A percentile compares a stretch with the other conserved stretches of the same genome.
phyloP scores from a whole-genome alignment of 1,284 basidiomycete species.

The Paramarasmius palmivorus region DNA sequence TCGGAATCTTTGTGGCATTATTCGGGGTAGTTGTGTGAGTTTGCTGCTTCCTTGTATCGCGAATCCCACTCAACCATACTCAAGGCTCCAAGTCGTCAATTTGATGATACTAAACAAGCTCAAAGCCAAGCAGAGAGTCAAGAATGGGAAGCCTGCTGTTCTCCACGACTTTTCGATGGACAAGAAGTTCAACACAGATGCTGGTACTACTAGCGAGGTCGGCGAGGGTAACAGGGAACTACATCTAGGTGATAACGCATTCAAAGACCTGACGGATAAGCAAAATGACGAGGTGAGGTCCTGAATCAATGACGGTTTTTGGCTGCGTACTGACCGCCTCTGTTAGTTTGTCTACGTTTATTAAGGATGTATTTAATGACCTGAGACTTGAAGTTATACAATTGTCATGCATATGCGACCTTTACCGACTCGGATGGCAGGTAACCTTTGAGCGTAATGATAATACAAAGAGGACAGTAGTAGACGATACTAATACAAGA shows the following conservation, averaged over 20 bases:
- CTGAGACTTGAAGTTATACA: no score
- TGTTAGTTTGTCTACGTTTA: slow-evolving; percentile 2
- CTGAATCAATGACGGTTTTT: not conserved
- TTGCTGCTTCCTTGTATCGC: not conserved
- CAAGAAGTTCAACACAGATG: slow-evolving; percentile 11
- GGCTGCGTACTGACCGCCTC: not conserved
- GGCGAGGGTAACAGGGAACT: not conserved
- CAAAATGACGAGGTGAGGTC: slow-evolving; percentile 18
- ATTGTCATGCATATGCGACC: no score
- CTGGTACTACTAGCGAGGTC: not conserved
- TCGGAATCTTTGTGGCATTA: slow-evolving; percentile 16
- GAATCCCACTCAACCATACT: not conserved
- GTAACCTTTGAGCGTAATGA: no score
- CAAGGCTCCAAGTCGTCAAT: slow-evolving; percentile 11
- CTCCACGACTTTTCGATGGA: slow-evolving; percentile 16
- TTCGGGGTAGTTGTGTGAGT: slow-evolving; percentile 6
- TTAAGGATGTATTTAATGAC: not conserved
- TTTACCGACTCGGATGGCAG: no score
- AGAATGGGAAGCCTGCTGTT: slow-evolving; percentile 15
- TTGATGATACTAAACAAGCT: slow-evolving; percentile 12
- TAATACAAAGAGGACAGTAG: no score
- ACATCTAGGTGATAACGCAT: slow-evolving; percentile 11
- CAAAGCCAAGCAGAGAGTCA: slow-evolving; percentile 12
- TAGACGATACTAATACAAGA: no score
- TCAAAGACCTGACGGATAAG: slow-evolving; percentile 14